Percentiles rank a stretch among this genome's conserved stretches.
Conservation (phyloP, 331 rosid species). For the Arachis monticola region DNA sequence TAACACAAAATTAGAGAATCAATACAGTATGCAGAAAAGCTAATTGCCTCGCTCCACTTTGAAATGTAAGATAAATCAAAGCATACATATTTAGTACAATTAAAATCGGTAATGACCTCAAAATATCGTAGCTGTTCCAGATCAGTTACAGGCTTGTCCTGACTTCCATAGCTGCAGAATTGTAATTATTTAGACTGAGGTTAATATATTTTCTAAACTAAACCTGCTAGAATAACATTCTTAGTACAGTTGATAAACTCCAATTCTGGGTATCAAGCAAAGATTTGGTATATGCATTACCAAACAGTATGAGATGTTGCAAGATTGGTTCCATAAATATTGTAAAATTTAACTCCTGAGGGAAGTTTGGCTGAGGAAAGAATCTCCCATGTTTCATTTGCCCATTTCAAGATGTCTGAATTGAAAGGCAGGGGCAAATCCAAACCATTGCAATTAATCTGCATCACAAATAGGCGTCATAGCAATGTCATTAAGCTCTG, state of each 20-base stretch:
- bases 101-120: constrained; percentile 57
- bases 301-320: constrained; percentile 83
- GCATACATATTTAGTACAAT: constrained; percentile 10
- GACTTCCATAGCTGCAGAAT: constrained; percentile 82
- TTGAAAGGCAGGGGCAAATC: constrained; percentile 76
- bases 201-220: constrained; percentile 32
- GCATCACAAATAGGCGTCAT: constrained; percentile 37
- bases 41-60: constrained; percentile 6
- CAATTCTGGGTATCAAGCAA: constrained; percentile 22
- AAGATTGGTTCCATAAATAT: constrained; percentile 76
- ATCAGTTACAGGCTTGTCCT: constrained; percentile 70
- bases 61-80: constrained; percentile 15
- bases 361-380: constrained; percentile 84
- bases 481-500: constrained; percentile 25
- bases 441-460: constrained; percentile 69
- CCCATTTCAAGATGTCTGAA: constrained; percentile 82
- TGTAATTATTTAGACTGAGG: constrained; percentile 36
- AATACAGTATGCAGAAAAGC: constrained; percentile 25
- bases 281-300: constrained; percentile 51
- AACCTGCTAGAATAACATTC: constrained; percentile 28
- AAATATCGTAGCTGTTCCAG: constrained; percentile 57
- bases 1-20: constrained; percentile 1
- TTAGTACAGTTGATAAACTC: constrained; percentile 10
- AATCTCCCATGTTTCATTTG: constrained; percentile 71
- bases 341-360: constrained; percentile 81